A percentile compares a stretch with the other conserved stretches of the same genome.
These are phyloP conservation scores for Combretum micranthum DNA, from an alignment of 345 rosid species.

Conservation along the genomic window DNA sequence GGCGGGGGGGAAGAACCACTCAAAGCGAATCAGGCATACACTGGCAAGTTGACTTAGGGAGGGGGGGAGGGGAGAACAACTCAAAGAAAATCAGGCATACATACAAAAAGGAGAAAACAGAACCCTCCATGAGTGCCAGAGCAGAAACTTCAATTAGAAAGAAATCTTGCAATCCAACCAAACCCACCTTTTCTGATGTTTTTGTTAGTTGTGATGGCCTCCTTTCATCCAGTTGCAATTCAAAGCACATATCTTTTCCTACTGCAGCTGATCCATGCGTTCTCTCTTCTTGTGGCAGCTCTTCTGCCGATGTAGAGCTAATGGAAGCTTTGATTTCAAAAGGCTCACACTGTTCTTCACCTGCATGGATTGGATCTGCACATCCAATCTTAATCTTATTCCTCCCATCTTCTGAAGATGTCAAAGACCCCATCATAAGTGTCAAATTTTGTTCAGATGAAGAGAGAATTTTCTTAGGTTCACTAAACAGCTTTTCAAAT, in stretches of 20 bases:
- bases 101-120: neutral
- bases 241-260: slow-evolving; percentile 18
- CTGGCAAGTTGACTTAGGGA: too few species aligned
- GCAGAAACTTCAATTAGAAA: neutral
- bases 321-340: slow-evolving; percentile 16
- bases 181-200: slow-evolving; percentile 26
- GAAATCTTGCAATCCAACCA: neutral
- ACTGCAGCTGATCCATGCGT: too few species aligned
- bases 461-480: slow-evolving; percentile 20
- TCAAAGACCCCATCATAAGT: slow-evolving; percentile 18
- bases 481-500: slow-evolving; percentile 28
- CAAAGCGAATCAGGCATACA: too few species aligned
- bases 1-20: too few species aligned
- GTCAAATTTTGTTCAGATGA: slow-evolving; percentile 20
- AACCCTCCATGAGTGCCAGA: too few species aligned
- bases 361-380: slow-evolving; percentile 21
- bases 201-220: slow-evolving; percentile 18
- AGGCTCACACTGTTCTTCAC: slow-evolving; percentile 20
- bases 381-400: slow-evolving; percentile 23
- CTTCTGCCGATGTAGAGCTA: slow-evolving; percentile 19
- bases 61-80: too few species aligned
- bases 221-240: slow-evolving; percentile 12
- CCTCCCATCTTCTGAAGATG: slow-evolving; percentile 17
- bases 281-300: too few species aligned
- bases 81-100: too few species aligned